Percentiles rank a stretch among this genome's conserved stretches.
Conservation (phyloP, 2,329 filamentous ascomycete genomes). For the Trichoderma citrinoviride region DNA sequence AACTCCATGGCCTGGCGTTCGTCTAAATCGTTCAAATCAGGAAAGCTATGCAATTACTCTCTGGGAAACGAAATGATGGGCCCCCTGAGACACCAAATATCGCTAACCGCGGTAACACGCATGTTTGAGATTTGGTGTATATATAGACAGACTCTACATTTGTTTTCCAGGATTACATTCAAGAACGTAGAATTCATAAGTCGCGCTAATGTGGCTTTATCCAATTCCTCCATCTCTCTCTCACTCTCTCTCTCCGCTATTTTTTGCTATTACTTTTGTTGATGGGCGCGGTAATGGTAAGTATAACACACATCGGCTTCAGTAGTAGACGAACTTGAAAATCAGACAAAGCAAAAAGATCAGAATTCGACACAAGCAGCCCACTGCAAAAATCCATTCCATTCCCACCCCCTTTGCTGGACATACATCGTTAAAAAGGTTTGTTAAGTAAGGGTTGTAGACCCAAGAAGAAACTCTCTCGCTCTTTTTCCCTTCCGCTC, state of each 20-base stretch:
- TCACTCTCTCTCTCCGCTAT: background rate
- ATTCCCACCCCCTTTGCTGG: background rate
- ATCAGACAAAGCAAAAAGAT: background rate
- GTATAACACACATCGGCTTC: background rate
- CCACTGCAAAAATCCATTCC: background rate
- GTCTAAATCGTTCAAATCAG: background rate
- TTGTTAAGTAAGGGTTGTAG: background rate
- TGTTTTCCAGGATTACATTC: background rate
- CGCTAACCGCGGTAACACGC: background rate
- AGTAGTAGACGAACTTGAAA: background rate
- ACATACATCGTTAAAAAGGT: conserved; percentile 21
- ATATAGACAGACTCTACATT: background rate
- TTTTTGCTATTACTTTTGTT: background rate
- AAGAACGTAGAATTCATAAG: conserved; percentile 11
- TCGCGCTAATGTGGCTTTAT: background rate
- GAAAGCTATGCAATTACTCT: conserved; percentile 10
- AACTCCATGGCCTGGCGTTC: background rate
- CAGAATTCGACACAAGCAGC: background rate
- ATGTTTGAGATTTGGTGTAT: background rate
- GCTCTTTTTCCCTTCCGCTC: background rate
- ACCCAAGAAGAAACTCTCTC: conserved; percentile 1
- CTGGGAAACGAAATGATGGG: conserved; percentile 14
- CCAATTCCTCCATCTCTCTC: background rate
- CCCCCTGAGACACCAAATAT: conserved; percentile 10
- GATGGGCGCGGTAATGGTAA: background rate